Evolutionary conservation across 352 stramenopile genomes (phyloP), one percentile per base, ranked within the genome.

Genomic region (Globisporangium lucens): DNA sequence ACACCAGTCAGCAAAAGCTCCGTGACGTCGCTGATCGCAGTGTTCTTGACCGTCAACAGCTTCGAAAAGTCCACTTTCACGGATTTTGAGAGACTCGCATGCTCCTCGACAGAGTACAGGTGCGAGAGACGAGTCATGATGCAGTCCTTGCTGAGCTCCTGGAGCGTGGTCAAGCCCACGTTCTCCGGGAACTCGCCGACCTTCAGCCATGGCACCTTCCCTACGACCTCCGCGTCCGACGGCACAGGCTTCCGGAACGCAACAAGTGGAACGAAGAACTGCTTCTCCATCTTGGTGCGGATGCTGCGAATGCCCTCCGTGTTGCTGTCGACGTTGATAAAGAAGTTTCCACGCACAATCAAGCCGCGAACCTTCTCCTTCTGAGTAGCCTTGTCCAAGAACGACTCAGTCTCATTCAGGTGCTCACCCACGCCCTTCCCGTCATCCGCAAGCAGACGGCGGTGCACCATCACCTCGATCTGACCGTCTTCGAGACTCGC

Each of bases 381-480:
- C 86, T 96, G 77, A 73, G 73, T 74, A 70, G 67, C 46, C 58
- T 89, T 63, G 78, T 85, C 58, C 68, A 87, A 71, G 78, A 78
- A 71, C 57, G 93, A 97, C 74, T 99, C 94, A 4, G 88, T 97
- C 69, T 98, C 92, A 67, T 98, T 98, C 30, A 98, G 71, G 46
- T 85, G 56, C 70, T 99, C 97, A 17, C 72, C 78, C 1, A 99
- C 97, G 29, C 98, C 97, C 64, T 97, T 91, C 52, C 75, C 65
- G 75, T 99, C 98, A 61, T 99, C 98, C 35, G 73, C 78, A 6
- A 98, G 74, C 9, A 98, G 73, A 22, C 97, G 89, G 36, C 98
- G 91, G 63, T 99, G 97, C 38, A 99, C 90, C 97, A 99, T 99
- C n/a, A 99, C 71, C 77, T 99, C 97, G n/a, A 99, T 46, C 36